Conservation (phyloP, 176 grass and related monocot genomes). For the Avena atlantica region DNA sequence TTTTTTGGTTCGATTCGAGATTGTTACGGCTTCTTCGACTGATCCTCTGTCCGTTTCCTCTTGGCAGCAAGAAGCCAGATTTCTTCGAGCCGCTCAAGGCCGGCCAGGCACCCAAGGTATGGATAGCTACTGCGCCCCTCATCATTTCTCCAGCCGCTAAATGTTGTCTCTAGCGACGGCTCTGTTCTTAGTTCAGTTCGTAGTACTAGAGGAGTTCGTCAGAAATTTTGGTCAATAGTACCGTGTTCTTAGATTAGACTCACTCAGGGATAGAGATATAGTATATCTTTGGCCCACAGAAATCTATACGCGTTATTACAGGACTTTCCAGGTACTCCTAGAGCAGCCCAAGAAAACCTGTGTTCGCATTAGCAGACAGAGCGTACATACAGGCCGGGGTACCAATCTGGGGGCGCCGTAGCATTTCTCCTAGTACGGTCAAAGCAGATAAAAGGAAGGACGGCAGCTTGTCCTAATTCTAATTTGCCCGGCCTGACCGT, state of each 20-base stretch:
- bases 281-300: not conserved
- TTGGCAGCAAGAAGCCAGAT: conserved; percentile 77
- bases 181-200: not conserved
- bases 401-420: not conserved
- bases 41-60: conserved; percentile 10
- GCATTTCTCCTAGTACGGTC: not conserved
- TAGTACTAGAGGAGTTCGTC: not conserved
- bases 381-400: not conserved
- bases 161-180: not conserved
- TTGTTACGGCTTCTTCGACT: not conserved
- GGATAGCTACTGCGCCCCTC: not conserved
- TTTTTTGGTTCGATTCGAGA: not conserved
- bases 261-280: not conserved
- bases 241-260: not conserved
- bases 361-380: not conserved
- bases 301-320: not conserved
- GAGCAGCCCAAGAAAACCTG: not conserved
- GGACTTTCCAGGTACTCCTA: not conserved
- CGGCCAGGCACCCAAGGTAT: conserved; percentile 77
- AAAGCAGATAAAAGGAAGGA: not conserved
- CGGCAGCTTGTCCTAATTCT: not conserved
- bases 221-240: not conserved
- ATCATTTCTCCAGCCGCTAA: not conserved
- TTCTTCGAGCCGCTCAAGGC: conserved; percentile 71
- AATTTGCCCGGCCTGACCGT: conserved; percentile 1